Base-by-base conservation (phyloP, 192 early-diverging fungal genomes). In the Backusella sp. region DNA sequence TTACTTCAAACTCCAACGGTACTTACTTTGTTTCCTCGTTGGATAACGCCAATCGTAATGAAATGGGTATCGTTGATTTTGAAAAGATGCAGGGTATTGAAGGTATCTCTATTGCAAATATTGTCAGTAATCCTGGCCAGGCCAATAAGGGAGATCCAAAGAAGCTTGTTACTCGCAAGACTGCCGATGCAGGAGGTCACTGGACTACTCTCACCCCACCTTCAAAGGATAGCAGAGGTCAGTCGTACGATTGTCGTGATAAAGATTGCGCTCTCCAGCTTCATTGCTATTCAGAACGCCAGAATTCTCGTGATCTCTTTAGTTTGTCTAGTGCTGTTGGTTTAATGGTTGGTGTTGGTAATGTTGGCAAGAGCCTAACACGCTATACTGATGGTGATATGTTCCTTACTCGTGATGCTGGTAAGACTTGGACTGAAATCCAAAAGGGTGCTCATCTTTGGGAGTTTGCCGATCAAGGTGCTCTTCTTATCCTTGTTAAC, bases 401-500 rank as follows among this genome's bases (percentile, higher is more conserved):
- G 15, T 99, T 94, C 83, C 72, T 99, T 78, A 96, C 95, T 2
- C 79, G 89, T 1, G 94, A 99, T 73, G 98, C 92, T 46, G 98
- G 98, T 9, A 86, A 84, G 12, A 88, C 90, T 0, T 99, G 98
- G 98, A 85, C 41, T 0, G 90, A 94, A 67, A 90, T 96, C 53
- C 83, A 88, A 0, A 94, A 94, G 66, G 94, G 94, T 36, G 91
- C 97, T n/a, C 92, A 96, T 75, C 86, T 94, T 82, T 95, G 92
- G 79, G 96, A 97, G 77, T 95, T 98, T 87, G 96, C 95, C 26
- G 96, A 98, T 75, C 94, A 96, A 72, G 98, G 98, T 12, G 92
- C 87, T 6, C 85, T 99, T 35, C 86, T 98, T 26, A 73, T 99
- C 21, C 67, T 97, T n/a, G 92, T 93, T 6, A 90, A 94, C 66